Percentiles rank a stretch among this genome's conserved stretches.
phyloP scores from a whole-genome alignment of 257 asterid genomes.

The Primulina huaijiensis region DNA sequence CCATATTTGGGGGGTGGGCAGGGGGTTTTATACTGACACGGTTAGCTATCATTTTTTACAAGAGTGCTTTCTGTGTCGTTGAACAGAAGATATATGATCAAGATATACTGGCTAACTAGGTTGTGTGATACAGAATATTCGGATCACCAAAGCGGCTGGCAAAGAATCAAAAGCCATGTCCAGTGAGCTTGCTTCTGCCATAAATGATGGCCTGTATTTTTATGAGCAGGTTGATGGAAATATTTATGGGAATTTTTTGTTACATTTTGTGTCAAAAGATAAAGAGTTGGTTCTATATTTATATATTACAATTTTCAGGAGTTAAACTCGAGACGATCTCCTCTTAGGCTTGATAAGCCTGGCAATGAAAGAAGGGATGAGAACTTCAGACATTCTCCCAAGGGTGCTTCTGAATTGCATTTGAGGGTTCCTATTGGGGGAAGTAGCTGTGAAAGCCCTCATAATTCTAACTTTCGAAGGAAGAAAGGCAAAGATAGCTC shows the following conservation, averaged over 20 bases:
- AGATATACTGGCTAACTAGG: slow-evolving; percentile 18
- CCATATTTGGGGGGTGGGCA: background rate
- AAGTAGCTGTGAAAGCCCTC: slow-evolving; percentile 43
- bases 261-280: slow-evolving; percentile 18
- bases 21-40: background rate
- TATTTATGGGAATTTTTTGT: slow-evolving; percentile 18
- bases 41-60: slow-evolving; percentile 8
- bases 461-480: slow-evolving; percentile 47
- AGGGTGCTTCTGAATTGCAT: slow-evolving; percentile 36
- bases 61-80: background rate
- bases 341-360: slow-evolving; percentile 35
- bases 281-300: background rate
- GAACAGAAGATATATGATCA: background rate
- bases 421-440: slow-evolving; percentile 44
- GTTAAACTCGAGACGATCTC: slow-evolving; percentile 53
- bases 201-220: slow-evolving; percentile 79
- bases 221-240: slow-evolving; percentile 78
- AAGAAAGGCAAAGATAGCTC: slow-evolving; percentile 59
- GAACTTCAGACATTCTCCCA: slow-evolving; percentile 39
- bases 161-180: slow-evolving; percentile 56
- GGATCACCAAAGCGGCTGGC: slow-evolving; percentile 38
- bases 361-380: slow-evolving; percentile 45
- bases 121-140: slow-evolving; percentile 50
- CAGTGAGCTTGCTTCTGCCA: slow-evolving; percentile 79
- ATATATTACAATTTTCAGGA: slow-evolving; percentile 49